A percentile compares a stretch with the other conserved stretches of the same genome.
Evolutionary conservation across 768 basidiomycete species (phyloP).

Genomic region (Russula brevipes): DNA sequence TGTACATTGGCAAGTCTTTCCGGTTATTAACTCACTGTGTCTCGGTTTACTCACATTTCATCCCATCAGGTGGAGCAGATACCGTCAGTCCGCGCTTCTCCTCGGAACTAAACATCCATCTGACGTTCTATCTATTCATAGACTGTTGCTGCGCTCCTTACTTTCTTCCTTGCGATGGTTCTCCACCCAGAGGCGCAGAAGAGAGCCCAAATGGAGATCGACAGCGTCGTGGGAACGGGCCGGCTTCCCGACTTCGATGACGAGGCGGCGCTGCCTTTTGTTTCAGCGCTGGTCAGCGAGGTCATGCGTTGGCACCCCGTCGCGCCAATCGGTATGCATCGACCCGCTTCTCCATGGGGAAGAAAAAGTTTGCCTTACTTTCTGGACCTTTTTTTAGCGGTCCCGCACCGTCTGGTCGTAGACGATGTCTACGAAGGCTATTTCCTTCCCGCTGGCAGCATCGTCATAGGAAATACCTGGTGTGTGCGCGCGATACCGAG

Average conservation of each 20-base stretch:
- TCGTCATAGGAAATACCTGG: slow-evolving; percentile 27
- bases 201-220: slow-evolving; percentile 31
- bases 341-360: neutral
- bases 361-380: neutral
- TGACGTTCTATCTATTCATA: slow-evolving; percentile 7
- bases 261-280: slow-evolving; percentile 26
- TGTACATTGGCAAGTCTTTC: slow-evolving; percentile 18
- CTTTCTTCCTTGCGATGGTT: slow-evolving; percentile 33
- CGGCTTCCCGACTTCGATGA: slow-evolving; percentile 30
- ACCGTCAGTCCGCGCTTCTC: slow-evolving; percentile 17
- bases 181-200: slow-evolving; percentile 29
- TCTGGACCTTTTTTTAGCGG: slow-evolving; percentile 6
- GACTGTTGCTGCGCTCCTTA: slow-evolving; percentile 28
- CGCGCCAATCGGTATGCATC: slow-evolving; percentile 20
- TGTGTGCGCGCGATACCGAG: neutral
- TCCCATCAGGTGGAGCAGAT: slow-evolving; percentile 18
- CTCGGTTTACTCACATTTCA: neutral
- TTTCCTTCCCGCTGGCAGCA: slow-evolving; percentile 32
- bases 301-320: slow-evolving; percentile 28
- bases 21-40: neutral
- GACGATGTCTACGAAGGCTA: slow-evolving; percentile 30
- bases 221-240: slow-evolving; percentile 27
- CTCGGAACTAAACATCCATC: neutral
- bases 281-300: slow-evolving; percentile 29
- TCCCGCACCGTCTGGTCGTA: slow-evolving; percentile 26